Evolutionary conservation across 2,329 filamentous ascomycete species (phyloP).

Genomic region (Rutstroemia sydowiana): DNA sequence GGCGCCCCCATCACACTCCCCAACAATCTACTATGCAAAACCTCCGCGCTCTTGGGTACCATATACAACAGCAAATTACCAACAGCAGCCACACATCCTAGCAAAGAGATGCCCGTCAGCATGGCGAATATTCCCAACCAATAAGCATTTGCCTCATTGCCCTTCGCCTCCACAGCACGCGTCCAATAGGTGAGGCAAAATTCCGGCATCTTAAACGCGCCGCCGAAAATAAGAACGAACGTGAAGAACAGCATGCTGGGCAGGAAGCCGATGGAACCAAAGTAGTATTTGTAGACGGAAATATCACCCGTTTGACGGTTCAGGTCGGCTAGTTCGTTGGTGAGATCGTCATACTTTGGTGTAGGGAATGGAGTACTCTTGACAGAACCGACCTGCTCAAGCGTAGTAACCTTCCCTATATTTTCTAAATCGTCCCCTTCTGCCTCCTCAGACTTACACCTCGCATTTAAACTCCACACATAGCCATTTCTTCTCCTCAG

Average conservation of each 20-base stretch:
- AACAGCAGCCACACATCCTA: neutral
- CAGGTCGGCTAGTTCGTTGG: too few species aligned
- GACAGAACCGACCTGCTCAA: too few species aligned
- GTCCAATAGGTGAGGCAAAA: neutral
- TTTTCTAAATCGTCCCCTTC: neutral
- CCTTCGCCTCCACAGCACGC: neutral
- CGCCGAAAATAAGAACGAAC: neutral
- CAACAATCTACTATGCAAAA: slow-evolving; percentile 41
- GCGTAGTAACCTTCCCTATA: too few species aligned
- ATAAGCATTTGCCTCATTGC: neutral
- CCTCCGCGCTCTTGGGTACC: neutral
- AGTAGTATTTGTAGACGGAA: slow-evolving; percentile 5
- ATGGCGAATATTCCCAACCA: neutral
- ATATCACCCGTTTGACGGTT: slow-evolving; percentile 5
- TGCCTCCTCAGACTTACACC: slow-evolving; percentile 8
- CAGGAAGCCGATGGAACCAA: neutral
- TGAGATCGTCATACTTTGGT: neutral
- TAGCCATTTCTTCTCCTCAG: slow-evolving; percentile 23
- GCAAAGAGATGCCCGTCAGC: neutral
- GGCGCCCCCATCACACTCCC: slow-evolving; percentile 38
- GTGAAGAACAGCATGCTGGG: neutral
- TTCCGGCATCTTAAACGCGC: neutral
- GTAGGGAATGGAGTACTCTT: neutral
- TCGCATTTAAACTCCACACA: slow-evolving; percentile 15
- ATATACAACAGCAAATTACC: neutral